Conservation (phyloP, 495 filamentous ascomycete genomes). For the Trichoderma virens region DNA sequence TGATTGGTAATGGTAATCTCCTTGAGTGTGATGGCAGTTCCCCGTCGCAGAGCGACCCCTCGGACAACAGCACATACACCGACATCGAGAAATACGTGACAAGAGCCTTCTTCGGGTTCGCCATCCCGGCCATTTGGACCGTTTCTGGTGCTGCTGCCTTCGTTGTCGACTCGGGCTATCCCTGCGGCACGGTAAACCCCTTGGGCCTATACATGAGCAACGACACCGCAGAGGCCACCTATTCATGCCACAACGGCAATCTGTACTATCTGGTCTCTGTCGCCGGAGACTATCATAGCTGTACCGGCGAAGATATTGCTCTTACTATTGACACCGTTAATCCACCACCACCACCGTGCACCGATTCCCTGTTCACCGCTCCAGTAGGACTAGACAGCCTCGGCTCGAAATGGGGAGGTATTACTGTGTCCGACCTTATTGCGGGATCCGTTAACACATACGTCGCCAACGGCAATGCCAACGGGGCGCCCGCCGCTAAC, state of each 20-base stretch:
- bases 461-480: slow-evolving; percentile 22
- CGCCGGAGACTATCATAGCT: slow-evolving; percentile 11
- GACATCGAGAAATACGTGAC: slow-evolving; percentile 9
- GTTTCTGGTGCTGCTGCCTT: slow-evolving; percentile 20
- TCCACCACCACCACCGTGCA: slow-evolving; percentile 11
- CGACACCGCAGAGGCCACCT: slow-evolving; percentile 16
- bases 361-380: slow-evolving; percentile 14
- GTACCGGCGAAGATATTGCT: neutral
- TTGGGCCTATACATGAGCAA: slow-evolving; percentile 17
- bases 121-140: slow-evolving; percentile 28
- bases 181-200: slow-evolving; percentile 18
- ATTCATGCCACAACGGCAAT: slow-evolving; percentile 19
- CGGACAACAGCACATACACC: neutral
- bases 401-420: slow-evolving; percentile 14
- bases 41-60: neutral
- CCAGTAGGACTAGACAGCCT: slow-evolving; percentile 22
- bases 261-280: slow-evolving; percentile 26
- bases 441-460: slow-evolving; percentile 24
- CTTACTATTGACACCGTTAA: neutral
- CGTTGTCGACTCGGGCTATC: slow-evolving; percentile 26
- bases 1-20: slow-evolving; percentile 25
- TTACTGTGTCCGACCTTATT: slow-evolving; percentile 23
- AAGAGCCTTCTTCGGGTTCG: slow-evolving; percentile 25
- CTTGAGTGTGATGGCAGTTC: slow-evolving; percentile 16
- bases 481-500: slow-evolving; percentile 20